Conservation (phyloP, 495 filamentous ascomycete genomes). For the Neurospora sp. region DNA sequence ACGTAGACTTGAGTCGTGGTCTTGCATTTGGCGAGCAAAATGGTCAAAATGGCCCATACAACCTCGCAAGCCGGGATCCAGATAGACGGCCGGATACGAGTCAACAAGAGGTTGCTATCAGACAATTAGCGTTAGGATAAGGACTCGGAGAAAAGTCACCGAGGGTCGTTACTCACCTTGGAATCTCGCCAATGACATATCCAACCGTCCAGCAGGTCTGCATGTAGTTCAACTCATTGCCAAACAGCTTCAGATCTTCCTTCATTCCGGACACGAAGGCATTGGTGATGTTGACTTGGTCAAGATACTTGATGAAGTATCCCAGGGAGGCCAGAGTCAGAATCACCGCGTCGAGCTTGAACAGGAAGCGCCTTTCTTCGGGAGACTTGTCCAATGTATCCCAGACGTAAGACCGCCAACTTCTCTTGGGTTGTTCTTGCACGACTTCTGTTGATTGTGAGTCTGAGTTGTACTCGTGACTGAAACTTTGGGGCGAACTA, state of each 20-base stretch:
- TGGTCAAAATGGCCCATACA: constrained; percentile 43
- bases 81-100: constrained; percentile 42
- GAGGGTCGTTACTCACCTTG: constrained; percentile 31
- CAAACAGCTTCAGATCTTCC: constrained; percentile 47
- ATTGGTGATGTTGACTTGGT: constrained; percentile 31
- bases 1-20: constrained; percentile 43
- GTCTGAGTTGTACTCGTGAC: neutral
- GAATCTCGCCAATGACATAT: constrained; percentile 54
- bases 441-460: constrained; percentile 1
- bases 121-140: neutral
- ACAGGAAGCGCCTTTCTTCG: constrained; percentile 48
- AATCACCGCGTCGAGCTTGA: constrained; percentile 49
- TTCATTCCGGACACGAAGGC: constrained; percentile 48
- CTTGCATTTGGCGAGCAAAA: constrained; percentile 37
- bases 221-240: constrained; percentile 43
- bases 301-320: constrained; percentile 36
- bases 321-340: constrained; percentile 32
- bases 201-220: constrained; percentile 52
- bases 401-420: constrained; percentile 41
- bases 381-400: constrained; percentile 53
- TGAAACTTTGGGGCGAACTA: neutral
- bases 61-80: constrained; percentile 51
- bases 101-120: constrained; percentile 27
- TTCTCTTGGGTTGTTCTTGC: constrained; percentile 18
- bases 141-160: neutral